Base-by-base conservation (phyloP, 208 protist genomes). In the Sergeia podlipaevii region DNA sequence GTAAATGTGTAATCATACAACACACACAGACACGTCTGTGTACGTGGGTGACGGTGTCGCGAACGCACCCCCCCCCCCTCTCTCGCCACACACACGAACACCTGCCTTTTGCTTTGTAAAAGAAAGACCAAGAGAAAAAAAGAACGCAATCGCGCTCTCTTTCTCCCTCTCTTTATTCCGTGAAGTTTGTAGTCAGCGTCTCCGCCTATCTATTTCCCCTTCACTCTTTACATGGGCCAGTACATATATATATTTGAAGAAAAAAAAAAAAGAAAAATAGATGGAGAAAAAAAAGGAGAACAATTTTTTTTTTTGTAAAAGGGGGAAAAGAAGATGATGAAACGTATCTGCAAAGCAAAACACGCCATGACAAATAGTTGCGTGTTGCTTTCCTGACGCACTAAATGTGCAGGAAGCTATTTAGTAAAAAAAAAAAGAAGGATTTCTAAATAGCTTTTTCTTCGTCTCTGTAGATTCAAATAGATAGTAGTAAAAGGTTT, bases 201-300 rank as follows among this genome's bases (percentile, higher is more conserved):
- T 44, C 41, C 46, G 30, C 44, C 54, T 55, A 23, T 20, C 54
- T 63, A 44, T 32, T 27, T 26, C 48, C 36, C n/a, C 30, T 39
- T 48, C 49, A 57, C 56, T 46, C 29, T 32, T 48, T 34, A 10
- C 21, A 33, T 42, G 42, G 6, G 23, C 42, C 8, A 6, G 18
- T 44, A n/a, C 39, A 1, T 21, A 26, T 44, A 17, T 44, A 7
- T 48, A 47, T 45, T 23, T 42, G 11, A 58, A 23, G n/a, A 13
- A 45, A 42, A 46, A 13, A 17, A 23, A 66, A 59, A 36, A 29
- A 58, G 11, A 15, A 3, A 4, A 13, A n/a, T 29, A 48, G 13
- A n/a, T 21, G 6, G 18, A 48, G 43, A 48, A 18, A 48, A 6
- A 4, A 8, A n/a, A 13, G 21, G 23, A 36, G 26, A 24, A 42